phyloP scores from a whole-genome alignment of 2,329 filamentous ascomycete genomes.

The Ascochyta lentis region DNA sequence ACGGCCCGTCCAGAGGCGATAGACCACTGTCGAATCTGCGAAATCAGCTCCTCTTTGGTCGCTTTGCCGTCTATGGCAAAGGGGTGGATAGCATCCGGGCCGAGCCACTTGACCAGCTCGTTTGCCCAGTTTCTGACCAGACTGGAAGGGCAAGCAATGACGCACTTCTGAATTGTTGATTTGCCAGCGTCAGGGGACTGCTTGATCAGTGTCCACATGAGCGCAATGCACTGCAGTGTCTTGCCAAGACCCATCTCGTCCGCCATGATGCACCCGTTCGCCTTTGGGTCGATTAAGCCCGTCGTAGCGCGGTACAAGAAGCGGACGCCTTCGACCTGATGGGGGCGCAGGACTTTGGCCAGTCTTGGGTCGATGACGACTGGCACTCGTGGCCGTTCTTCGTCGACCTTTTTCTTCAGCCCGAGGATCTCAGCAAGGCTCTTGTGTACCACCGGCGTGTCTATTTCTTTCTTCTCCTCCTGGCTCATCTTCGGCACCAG shows the following conservation, averaged over 20 bases:
- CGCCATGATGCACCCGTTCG: slow-evolving; percentile 98
- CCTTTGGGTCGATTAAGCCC: slow-evolving; percentile 91
- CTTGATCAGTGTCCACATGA: slow-evolving; percentile 96
- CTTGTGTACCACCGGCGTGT: slow-evolving; percentile 87
- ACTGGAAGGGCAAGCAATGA: slow-evolving; percentile 96
- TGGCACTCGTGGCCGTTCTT: slow-evolving; percentile 85
- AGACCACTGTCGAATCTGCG: slow-evolving; percentile 93
- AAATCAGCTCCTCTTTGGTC: slow-evolving; percentile 88
- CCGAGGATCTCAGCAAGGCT: slow-evolving; percentile 94
- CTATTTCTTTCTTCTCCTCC: slow-evolving; percentile 61
- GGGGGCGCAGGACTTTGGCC: slow-evolving; percentile 87
- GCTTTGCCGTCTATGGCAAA: slow-evolving; percentile 98
- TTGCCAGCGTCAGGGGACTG: slow-evolving; percentile 96
- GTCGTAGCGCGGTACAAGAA: slow-evolving; percentile 96
- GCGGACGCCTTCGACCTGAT: slow-evolving; percentile 98
- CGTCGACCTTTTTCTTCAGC: slow-evolving; percentile 88
- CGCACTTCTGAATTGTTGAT: slow-evolving; percentile 90
- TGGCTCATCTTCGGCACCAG: slow-evolving; percentile 57
- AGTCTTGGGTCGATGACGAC: slow-evolving; percentile 94
- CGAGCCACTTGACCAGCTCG: slow-evolving; percentile 95
- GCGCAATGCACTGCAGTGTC: slow-evolving; percentile 93
- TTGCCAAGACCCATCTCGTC: slow-evolving; percentile 99
- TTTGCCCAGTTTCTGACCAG: slow-evolving; percentile 98
- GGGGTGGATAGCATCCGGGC: slow-evolving; percentile 85
- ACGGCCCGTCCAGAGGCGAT: slow-evolving; percentile 89